Evolutionary conservation across 2,329 filamentous ascomycete species (phyloP), one percentile per base, ranked within the genome.

Genomic region (Xylaria sp.): DNA sequence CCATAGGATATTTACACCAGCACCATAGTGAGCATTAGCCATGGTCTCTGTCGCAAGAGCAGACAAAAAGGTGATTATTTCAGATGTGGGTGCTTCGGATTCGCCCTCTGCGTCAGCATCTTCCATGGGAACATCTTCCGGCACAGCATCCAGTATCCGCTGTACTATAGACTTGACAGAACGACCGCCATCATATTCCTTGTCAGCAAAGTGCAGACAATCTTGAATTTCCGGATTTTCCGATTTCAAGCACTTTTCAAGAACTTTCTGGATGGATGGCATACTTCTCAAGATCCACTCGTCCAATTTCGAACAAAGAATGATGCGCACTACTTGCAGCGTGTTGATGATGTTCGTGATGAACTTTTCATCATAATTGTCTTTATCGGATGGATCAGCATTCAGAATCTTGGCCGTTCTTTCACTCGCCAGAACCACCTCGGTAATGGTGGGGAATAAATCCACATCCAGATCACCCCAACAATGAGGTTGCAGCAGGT

Each of bases 391-490:
- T 6, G 87, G 85, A 66, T 90, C 89, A 15, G 85, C 85, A n/a
- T 85, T 83, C 41, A 92, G 83, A 43, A 88, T 86, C 39, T 82
- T 81, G 10, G 85, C 81, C 1, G 92, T 91, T 80, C 94, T 94
- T 10, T 98, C 96, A 60, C 92, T 91, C 2, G 91, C 90, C 13
- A 98, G 83, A 64, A 98, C 92, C 51, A 93, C 89, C 72, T 98
- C 94, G 0, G 94, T 96, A 65, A 95, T 91, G 75, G 96, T 97
- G 3, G 92, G 91, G 75, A 98, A 96, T 72, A 98, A 85, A 75
- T 98, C 95, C 23, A 98, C 86, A 59, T 98, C 94, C 41, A 98
- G 84, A 76, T 98, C 94, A 43, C 90, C 92, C 97, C 96, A 99
- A 77, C 94, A 94, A 46, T 91, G 90, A 18, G 93, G 91, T 67